Evolutionary conservation across 495 filamentous ascomycete genomes (phyloP).

Genomic region (Xylaria intraflava): DNA sequence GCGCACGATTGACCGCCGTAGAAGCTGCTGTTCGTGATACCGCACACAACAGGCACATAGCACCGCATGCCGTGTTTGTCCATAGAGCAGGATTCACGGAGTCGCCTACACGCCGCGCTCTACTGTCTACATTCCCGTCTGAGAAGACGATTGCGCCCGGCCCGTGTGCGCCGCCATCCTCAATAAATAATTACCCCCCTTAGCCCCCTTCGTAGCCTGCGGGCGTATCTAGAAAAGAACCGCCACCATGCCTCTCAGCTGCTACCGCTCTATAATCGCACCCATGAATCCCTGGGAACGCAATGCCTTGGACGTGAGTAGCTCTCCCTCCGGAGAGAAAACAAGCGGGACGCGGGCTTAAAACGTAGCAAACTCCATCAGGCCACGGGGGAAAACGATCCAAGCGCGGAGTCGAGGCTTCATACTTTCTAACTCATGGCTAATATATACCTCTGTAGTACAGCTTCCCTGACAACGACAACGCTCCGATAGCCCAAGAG

Average conservation of each 20-base stretch:
- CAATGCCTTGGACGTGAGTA: slow-evolving; percentile 21
- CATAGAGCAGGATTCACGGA: background rate
- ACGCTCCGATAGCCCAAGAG: background rate
- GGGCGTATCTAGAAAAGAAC: background rate
- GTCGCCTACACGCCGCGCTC: background rate
- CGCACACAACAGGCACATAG: background rate
- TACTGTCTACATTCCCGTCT: background rate
- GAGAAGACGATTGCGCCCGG: background rate
- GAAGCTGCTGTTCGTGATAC: background rate
- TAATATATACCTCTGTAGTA: background rate
- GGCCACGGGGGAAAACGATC: too few relatives aligned
- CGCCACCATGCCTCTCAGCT: slow-evolving; percentile 1
- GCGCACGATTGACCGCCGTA: too few relatives aligned
- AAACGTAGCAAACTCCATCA: slow-evolving; percentile 15
- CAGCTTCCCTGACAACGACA: background rate
- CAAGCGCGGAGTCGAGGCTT: too few relatives aligned
- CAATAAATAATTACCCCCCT: background rate
- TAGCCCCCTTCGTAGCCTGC: background rate
- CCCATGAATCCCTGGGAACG: slow-evolving; percentile 29
- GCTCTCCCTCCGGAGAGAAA: background rate
- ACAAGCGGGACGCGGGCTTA: background rate
- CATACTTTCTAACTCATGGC: background rate
- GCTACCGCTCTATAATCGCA: background rate
- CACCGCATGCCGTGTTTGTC: background rate
- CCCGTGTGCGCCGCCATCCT: background rate